phyloP scores from a whole-genome alignment of 495 filamentous ascomycete genomes.

The Penicillium desertorum region DNA sequence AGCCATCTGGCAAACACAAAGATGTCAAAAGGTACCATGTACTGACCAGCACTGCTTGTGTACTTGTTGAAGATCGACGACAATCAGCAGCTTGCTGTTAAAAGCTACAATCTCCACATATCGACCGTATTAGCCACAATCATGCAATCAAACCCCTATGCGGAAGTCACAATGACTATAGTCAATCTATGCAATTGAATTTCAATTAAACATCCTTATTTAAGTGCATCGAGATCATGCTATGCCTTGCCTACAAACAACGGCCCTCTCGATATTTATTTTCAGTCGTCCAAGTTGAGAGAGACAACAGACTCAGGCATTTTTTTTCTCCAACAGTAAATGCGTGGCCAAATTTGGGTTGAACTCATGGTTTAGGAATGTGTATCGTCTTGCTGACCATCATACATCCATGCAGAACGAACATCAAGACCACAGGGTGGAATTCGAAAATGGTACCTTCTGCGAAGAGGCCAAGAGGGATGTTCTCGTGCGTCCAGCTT shows the following conservation, averaged over 20 bases:
- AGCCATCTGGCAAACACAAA: neutral
- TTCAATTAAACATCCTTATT: constrained; percentile 23
- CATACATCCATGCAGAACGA: constrained; percentile 79
- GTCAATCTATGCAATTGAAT: constrained; percentile 24
- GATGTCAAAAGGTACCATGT: no score
- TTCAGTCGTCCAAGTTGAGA: constrained; percentile 22
- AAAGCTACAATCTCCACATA: neutral
- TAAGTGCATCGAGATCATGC: constrained; percentile 27
- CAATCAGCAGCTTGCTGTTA: neutral
- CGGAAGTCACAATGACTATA: constrained; percentile 10
- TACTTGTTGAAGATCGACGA: neutral
- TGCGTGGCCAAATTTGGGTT: constrained; percentile 13
- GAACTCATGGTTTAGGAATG: constrained; percentile 83
- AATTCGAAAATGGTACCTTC: constrained; percentile 73
- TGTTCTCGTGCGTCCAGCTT: constrained; percentile 72
- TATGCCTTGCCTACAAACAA: constrained; percentile 21
- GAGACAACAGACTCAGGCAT: constrained; percentile 21
- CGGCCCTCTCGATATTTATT: constrained; percentile 22
- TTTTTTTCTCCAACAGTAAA: constrained; percentile 14
- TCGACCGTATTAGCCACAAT: neutral
- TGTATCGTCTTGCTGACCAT: constrained; percentile 95
- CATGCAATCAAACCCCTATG: neutral
- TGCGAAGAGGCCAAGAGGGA: constrained; percentile 68
- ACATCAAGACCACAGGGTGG: constrained; percentile 81
- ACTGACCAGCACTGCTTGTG: neutral